These are phyloP conservation scores for Phaeoacremonium minimum DNA, from an alignment of 2,329 filamentous ascomycete genomes.

Conservation along the genomic window DNA sequence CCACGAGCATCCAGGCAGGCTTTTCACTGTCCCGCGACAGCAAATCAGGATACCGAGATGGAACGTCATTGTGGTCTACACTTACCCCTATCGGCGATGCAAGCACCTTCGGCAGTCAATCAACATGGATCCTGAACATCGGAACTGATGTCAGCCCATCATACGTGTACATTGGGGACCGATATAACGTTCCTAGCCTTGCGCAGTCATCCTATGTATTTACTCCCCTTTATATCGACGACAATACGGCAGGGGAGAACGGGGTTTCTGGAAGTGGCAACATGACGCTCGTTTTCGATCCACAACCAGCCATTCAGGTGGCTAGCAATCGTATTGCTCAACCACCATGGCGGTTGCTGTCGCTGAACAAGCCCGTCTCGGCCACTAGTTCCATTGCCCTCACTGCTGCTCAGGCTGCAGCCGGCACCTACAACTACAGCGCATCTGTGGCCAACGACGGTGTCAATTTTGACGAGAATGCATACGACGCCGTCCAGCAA, in stretches of 20 bases:
- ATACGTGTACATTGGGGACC: constrained; percentile 6
- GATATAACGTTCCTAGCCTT: constrained; percentile 2
- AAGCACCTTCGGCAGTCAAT: constrained; percentile 6
- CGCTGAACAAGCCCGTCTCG: constrained; percentile 5
- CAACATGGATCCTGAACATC: constrained; percentile 5
- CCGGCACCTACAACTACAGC: constrained; percentile 6
- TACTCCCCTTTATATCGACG: constrained; percentile 3
- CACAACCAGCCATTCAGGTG: constrained; percentile 2
- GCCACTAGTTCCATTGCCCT: constrained; percentile 1
- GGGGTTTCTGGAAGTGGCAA: constrained; percentile 2
- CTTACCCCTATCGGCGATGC: constrained; percentile 2
- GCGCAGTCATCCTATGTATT: constrained; percentile 4
- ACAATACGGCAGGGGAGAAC: constrained; percentile 1
- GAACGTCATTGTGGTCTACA: constrained; percentile 2
- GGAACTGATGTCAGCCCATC: constrained; percentile 2
- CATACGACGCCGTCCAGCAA: constrained; percentile 3
- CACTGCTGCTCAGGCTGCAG: constrained; percentile 1
- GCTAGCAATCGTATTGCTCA: neutral
- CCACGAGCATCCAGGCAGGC: constrained; percentile 1
- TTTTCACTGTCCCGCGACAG: constrained; percentile 4
- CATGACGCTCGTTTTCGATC: constrained; percentile 5
- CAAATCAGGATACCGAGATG: constrained; percentile 4
- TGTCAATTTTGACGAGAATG: constrained; percentile 4
- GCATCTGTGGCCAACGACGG: constrained; percentile 4
- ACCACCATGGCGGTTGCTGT: constrained; percentile 3